Evolutionary conservation across 2,329 filamentous ascomycete genomes (phyloP).

Genomic region (Plectosphaerella plurivora): DNA sequence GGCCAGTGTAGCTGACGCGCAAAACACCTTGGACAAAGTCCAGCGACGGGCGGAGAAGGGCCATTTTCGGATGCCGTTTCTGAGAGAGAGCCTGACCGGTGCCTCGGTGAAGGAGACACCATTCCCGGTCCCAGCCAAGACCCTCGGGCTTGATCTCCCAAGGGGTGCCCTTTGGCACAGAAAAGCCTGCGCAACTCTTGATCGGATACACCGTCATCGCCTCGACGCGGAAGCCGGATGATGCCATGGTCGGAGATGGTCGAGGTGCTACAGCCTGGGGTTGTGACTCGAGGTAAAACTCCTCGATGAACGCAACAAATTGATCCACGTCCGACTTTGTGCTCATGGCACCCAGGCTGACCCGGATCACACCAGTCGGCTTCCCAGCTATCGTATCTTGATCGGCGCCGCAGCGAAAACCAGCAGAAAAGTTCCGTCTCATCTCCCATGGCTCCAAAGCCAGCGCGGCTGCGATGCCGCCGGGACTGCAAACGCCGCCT

Average conservation of each 20-base stretch:
- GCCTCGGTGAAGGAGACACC: conserved; percentile 86
- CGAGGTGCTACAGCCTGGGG: background rate
- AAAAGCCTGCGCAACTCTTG: conserved; percentile 85
- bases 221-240: conserved; percentile 38
- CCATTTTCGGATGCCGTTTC: conserved; percentile 85
- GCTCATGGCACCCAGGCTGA: conserved; percentile 89
- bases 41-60: conserved; percentile 69
- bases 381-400: conserved; percentile 79
- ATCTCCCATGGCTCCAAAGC: conserved; percentile 75
- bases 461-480: conserved; percentile 73
- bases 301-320: conserved; percentile 67
- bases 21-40: conserved; percentile 67
- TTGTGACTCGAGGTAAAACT: conserved; percentile 53
- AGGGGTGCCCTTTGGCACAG: conserved; percentile 53
- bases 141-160: conserved; percentile 84
- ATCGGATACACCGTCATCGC: conserved; percentile 79
- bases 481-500: conserved; percentile 88
- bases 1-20: conserved; percentile 48
- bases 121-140: conserved; percentile 91
- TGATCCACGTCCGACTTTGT: conserved; percentile 66
- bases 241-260: background rate
- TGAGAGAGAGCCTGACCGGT: conserved; percentile 83
- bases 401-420: conserved; percentile 78
- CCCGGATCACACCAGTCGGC: conserved; percentile 80
- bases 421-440: conserved; percentile 76